A percentile compares a stretch with the other conserved stretches of the same genome.
These are phyloP conservation scores for Acanthochlamys bracteata DNA, from an alignment of 106 monocot genomes.

Conservation along the genomic window DNA sequence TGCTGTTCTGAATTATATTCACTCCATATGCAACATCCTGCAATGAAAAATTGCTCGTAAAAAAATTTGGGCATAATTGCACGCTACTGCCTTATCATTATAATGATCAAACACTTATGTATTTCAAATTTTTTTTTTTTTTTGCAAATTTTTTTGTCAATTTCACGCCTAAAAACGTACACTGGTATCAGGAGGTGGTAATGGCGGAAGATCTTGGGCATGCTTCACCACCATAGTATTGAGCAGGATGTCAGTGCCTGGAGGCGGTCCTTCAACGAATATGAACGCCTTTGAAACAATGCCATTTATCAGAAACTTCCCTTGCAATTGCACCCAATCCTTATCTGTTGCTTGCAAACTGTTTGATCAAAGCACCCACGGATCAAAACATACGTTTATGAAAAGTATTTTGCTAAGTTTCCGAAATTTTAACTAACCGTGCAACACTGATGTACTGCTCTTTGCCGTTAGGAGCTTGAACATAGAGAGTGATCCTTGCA, in stretches of 20 bases:
- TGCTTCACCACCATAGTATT: slow-evolving; percentile 69
- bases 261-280: slow-evolving; percentile 81
- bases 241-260: slow-evolving; percentile 67
- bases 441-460: slow-evolving; percentile 72
- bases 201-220: slow-evolving; percentile 44
- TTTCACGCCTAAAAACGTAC: slow-evolving; percentile 39
- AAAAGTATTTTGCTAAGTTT: neutral
- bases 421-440: slow-evolving; percentile 25
- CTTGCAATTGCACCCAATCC: slow-evolving; percentile 75
- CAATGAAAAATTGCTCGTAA: slow-evolving; percentile 6
- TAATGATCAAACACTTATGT: neutral
- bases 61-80: too few relatives aligned
- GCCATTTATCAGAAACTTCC: slow-evolving; percentile 82
- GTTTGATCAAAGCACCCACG: neutral
- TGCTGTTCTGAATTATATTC: slow-evolving; percentile 65
- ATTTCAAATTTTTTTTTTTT: too few relatives aligned
- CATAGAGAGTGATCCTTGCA: slow-evolving; percentile 52
- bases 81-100: too few relatives aligned
- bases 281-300: slow-evolving; percentile 53
- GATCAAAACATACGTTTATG: neutral
- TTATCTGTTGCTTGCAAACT: slow-evolving; percentile 74
- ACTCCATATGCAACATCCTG: slow-evolving; percentile 45
- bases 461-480: slow-evolving; percentile 54
- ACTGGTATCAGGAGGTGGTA: slow-evolving; percentile 56
- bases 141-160: too few relatives aligned